Evolutionary conservation across 169 alveolate species (phyloP).

Genomic region (Cryptosporidium ryanae): DNA sequence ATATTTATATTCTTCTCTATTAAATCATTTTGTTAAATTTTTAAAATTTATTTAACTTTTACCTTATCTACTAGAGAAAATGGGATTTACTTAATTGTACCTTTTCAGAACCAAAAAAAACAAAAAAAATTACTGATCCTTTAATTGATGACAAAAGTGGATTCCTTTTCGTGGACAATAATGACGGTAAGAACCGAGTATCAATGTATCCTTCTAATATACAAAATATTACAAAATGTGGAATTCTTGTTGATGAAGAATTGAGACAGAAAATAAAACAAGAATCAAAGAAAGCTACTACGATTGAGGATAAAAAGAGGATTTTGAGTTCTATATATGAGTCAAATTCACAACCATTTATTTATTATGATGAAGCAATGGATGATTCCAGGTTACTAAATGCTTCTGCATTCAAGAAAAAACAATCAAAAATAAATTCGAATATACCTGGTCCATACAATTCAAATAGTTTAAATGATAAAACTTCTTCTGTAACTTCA

Average conservation of each 20-base stretch:
- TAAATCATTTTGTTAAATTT: neutral
- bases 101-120: conserved; percentile 40
- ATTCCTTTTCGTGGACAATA: conserved; percentile 10
- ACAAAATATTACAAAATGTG: conserved; percentile 30
- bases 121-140: conserved; percentile 5
- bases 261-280: conserved; percentile 55
- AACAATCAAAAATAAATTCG: too few relatives aligned
- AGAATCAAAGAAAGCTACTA: conserved; percentile 26
- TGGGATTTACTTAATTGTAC: conserved; percentile 39
- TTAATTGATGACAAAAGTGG: conserved; percentile 42
- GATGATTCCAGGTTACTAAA: neutral
- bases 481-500: neutral
- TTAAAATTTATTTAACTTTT: neutral
- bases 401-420: too few relatives aligned
- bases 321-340: conserved; percentile 68
- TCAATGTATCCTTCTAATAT: conserved; percentile 67
- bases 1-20: neutral
- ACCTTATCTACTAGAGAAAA: conserved; percentile 15
- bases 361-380: conserved; percentile 30
- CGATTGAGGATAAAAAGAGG: conserved; percentile 67
- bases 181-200: conserved; percentile 1
- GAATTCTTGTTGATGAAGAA: conserved; percentile 27
- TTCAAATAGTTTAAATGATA: neutral
- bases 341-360: conserved; percentile 53
- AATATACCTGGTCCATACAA: neutral